Percentiles rank a stretch among this genome's conserved stretches.
These are phyloP conservation scores for Xerocomus potaroensis DNA, from an alignment of 768 basidiomycete genomes.

Conservation along the genomic window DNA sequence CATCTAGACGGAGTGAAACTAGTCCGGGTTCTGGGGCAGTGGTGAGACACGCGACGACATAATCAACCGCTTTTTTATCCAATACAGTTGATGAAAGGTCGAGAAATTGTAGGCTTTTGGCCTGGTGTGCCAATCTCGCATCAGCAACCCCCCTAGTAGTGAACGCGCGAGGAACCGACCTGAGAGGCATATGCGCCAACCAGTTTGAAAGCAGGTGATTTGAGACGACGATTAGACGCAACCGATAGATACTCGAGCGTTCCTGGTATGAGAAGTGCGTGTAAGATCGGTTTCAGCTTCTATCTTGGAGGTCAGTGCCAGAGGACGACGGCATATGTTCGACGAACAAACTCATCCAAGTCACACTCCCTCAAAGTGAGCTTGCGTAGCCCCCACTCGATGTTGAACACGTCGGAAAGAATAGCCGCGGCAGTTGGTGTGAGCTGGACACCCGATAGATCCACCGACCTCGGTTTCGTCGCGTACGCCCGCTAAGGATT, in stretches of 20 bases:
- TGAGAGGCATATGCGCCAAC: conserved; percentile 77
- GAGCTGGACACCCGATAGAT: conserved; percentile 77
- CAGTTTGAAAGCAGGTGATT: conserved; percentile 68
- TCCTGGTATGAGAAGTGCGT: conserved; percentile 81
- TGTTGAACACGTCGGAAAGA: conserved; percentile 84
- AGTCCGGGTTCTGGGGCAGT: conserved; percentile 41
- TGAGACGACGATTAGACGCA: conserved; percentile 81
- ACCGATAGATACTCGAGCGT: conserved; percentile 80
- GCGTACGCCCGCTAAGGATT: conserved; percentile 53
- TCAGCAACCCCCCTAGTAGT: neutral
- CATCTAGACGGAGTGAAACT: conserved; percentile 82
- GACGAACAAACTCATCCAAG: conserved; percentile 69
- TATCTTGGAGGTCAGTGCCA: conserved; percentile 25
- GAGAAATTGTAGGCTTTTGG: conserved; percentile 75
- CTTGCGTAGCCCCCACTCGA: conserved; percentile 91
- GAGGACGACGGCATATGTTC: neutral
- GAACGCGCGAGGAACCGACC: conserved; percentile 35
- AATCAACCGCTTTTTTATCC: conserved; percentile 83
- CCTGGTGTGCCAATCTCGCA: conserved; percentile 37
- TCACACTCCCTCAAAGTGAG: conserved; percentile 84
- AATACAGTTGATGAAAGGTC: conserved; percentile 84
- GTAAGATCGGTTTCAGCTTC: conserved; percentile 86
- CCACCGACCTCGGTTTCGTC: conserved; percentile 63
- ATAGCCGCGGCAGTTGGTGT: conserved; percentile 67
- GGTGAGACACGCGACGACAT: conserved; percentile 65